phyloP scores from a whole-genome alignment of 306 rosid species.

The Citrullus amarus region DNA sequence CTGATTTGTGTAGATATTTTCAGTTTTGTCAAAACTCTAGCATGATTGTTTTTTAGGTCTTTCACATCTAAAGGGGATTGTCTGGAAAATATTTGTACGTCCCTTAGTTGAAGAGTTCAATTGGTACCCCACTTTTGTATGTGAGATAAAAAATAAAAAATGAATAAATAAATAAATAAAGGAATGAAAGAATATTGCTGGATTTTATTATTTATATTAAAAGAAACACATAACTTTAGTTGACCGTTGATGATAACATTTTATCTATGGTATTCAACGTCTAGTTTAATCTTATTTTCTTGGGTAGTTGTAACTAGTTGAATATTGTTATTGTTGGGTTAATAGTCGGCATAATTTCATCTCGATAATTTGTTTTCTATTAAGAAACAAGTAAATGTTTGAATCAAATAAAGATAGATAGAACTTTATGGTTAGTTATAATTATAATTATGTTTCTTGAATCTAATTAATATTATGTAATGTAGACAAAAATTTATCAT shows the following conservation, averaged over 20 bases:
- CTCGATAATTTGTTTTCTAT: background rate
- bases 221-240: background rate
- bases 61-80: background rate
- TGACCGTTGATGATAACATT: background rate
- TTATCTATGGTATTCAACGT: background rate
- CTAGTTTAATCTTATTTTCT: background rate
- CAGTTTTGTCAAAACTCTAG: background rate
- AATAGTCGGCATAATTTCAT: background rate
- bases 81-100: no score
- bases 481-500: background rate
- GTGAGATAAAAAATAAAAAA: background rate
- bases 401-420: background rate
- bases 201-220: background rate
- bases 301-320: background rate
- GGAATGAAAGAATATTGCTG: background rate
- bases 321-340: background rate
- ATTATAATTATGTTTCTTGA: background rate
- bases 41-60: background rate
- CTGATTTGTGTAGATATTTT: background rate
- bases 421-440: no score
- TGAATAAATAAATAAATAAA: no score
- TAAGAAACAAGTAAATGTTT: background rate
- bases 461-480: no score
- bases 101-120: background rate
- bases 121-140: background rate